Evolutionary conservation across 345 rosid genomes (phyloP), one percentile per base, ranked within the genome.

Genomic region (Excoecaria agallocha): DNA sequence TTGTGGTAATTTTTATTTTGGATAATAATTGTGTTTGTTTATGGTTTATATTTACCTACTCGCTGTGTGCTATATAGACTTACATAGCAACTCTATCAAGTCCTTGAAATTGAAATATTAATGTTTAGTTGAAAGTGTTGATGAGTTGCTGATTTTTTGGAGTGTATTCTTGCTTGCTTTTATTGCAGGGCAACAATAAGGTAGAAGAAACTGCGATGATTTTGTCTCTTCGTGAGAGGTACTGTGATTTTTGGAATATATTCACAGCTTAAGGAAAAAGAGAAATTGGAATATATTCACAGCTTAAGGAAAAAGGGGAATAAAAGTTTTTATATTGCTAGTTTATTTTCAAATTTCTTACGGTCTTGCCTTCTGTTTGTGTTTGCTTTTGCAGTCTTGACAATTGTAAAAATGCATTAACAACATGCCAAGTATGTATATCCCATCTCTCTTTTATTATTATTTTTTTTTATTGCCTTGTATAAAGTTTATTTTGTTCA

Each of bases 201-300:
- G 86, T 81, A 41, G 99, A 91, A 70, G 98, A 93, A 81, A 89
- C 93, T 60, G 88, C 94, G 54, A 90, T 89, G 99, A 93, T 93
- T 82, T 85, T 95, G 81, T 72, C 90, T 46, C 94, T 93, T 71
- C 93, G 96, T 66, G 96, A 89, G 86, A 91, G 98, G 99, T 95
- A 82, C 41, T 51, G 4, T 64, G 12, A 57, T 52, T 63, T 71
- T 48, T 35, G 25, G 12, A 20, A 62, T 45, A 3, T 24, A 54
- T 56, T 11, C 52, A 5, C n/a, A 51, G 72, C 46, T 10, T 9
- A 65, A 20, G 4, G 30, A 5, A 37, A 58, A 43, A 22, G 4
- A 50, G n/a, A n/a, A n/a, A n/a, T n/a, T n/a, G n/a, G n/a, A n/a
- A n/a, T n/a, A n/a, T n/a, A n/a, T n/a, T n/a, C n/a, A n/a, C n/a